Evolutionary conservation across 1,139 yeast species (phyloP).

Genomic region (Scheffersomyces insectosa): DNA sequence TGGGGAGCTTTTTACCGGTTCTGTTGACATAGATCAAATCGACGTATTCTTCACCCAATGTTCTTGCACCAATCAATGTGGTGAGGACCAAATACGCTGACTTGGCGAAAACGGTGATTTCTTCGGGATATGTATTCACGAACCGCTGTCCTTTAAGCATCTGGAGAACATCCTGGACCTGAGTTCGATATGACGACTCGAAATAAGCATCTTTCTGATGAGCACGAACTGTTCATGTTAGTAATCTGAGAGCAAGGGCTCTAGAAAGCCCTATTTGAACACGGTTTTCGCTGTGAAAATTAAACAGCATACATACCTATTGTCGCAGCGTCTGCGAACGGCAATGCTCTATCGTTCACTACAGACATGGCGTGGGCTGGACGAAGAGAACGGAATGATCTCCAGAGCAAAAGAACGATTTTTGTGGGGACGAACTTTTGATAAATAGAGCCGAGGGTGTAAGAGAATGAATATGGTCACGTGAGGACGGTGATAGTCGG

Average conservation of each 20-base stretch:
- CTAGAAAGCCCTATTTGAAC: constrained; percentile 1
- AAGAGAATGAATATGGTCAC: too few relatives aligned
- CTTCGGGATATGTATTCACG: constrained; percentile 63
- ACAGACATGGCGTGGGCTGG: constrained; percentile 20
- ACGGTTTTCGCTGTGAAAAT: neutral
- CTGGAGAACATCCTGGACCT: constrained; percentile 58
- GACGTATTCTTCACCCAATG: constrained; percentile 93
- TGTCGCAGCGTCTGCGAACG: constrained; percentile 51
- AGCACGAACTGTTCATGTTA: constrained; percentile 56
- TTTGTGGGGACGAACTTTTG: too few relatives aligned
- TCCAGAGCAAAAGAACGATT: too few relatives aligned
- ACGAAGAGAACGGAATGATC: too few relatives aligned
- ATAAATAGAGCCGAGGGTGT: too few relatives aligned
- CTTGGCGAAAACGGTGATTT: constrained; percentile 59
- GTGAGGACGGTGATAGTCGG: too few relatives aligned
- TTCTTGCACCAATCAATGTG: constrained; percentile 72
- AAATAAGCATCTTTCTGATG: constrained; percentile 85
- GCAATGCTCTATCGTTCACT: constrained; percentile 32
- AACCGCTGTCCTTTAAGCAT: constrained; percentile 66
- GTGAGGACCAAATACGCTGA: constrained; percentile 68
- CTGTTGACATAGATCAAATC: constrained; percentile 71
- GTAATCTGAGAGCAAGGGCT: constrained; percentile 4
- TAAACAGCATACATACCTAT: constrained; percentile 35
- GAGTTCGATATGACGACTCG: constrained; percentile 53
- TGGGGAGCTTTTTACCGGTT: constrained; percentile 53